A percentile compares a stretch with the other conserved stretches of the same genome.
These are phyloP conservation scores for Lactifluus volemus DNA, from an alignment of 768 basidiomycete species.

Conservation along the genomic window DNA sequence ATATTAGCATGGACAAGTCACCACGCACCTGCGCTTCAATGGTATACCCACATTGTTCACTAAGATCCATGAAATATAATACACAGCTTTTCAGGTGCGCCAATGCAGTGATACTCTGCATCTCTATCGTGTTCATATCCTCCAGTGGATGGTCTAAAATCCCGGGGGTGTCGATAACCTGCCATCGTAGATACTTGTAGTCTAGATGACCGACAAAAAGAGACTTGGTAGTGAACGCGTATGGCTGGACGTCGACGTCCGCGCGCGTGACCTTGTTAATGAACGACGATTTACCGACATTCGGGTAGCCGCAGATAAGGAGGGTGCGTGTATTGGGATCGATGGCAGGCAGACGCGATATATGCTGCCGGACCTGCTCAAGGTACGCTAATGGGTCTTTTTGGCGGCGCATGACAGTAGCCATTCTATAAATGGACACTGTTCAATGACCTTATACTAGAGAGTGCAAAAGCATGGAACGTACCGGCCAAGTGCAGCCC, in stretches of 20 bases:
- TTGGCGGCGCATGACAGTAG: constrained; percentile 96
- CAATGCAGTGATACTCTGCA: constrained; percentile 98
- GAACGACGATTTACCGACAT: constrained; percentile 98
- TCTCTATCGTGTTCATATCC: constrained; percentile 99
- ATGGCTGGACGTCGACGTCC: constrained; percentile 98
- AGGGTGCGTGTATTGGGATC: constrained; percentile 98
- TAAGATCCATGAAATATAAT: constrained; percentile 98
- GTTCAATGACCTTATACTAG: neutral
- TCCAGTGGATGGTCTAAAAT: constrained; percentile 96
- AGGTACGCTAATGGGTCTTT: constrained; percentile 98
- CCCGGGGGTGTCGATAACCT: constrained; percentile 98
- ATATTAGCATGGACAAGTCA: neutral
- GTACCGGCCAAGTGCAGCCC: constrained; percentile 91
- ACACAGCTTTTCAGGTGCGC: constrained; percentile 93
- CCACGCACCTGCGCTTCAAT: constrained; percentile 83
- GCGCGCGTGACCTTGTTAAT: constrained; percentile 99
- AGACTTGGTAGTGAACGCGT: constrained; percentile 98
- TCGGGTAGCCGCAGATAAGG: constrained; percentile 97
- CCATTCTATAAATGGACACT: constrained; percentile 60
- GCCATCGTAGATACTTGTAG: constrained; percentile 99
- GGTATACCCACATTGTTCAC: constrained; percentile 96
- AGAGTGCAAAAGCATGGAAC: constrained; percentile 25
- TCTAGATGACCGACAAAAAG: constrained; percentile 98
- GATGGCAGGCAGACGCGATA: constrained; percentile 95
- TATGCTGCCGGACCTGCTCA: constrained; percentile 98